Evolutionary conservation across 2,329 filamentous ascomycete genomes (phyloP), one percentile per base, ranked within the genome.

Genomic region (Penicillium paneum): DNA sequence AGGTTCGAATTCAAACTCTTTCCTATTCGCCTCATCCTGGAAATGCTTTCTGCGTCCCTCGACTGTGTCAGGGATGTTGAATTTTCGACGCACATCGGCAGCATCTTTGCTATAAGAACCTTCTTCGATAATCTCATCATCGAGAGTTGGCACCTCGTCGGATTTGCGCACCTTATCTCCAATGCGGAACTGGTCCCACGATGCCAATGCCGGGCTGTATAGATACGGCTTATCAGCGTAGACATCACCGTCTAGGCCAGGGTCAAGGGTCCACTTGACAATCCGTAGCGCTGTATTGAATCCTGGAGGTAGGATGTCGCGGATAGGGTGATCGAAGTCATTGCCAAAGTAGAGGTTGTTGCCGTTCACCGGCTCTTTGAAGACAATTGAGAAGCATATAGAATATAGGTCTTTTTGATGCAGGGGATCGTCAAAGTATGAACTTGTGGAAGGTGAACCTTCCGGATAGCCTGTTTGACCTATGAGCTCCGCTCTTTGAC

Each of bases 291-390:
- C 92, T 10, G 90, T 87, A 68, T 84, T 85, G 73, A 96, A 96
- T 0, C 93, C 91, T 0, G 90, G 90, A 0, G 94, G 93, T 2
- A 99, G 79, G 15, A 86, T 83, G 69, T 96, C 88, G 29, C 91
- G 84, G 64, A 99, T 94, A 0, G 94, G 90, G 47, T 89, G 84
- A 67, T 96, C 92, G 70, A 97, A 97, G 78, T 97, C 91, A 71
- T 97, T 97, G 39, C 93, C 94, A 65, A 96, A 96, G 50, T 97
- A 85, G 3, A 99, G 79, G 58, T 95, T 86, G 26, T 83, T 74
- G 41, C 84, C 91, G 3, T 80, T 79, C 53, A 96, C 85, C 34
- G 73, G 73, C 29, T 76, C 65, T 64, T 89, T 90, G n/a, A 88
- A 90, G 0, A 82, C 85, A 71, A 97, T 90, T 42, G 83, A 82